Conservation (phyloP, 371 early-diverging fungal species). For the Saksenaea vasiformis region DNA sequence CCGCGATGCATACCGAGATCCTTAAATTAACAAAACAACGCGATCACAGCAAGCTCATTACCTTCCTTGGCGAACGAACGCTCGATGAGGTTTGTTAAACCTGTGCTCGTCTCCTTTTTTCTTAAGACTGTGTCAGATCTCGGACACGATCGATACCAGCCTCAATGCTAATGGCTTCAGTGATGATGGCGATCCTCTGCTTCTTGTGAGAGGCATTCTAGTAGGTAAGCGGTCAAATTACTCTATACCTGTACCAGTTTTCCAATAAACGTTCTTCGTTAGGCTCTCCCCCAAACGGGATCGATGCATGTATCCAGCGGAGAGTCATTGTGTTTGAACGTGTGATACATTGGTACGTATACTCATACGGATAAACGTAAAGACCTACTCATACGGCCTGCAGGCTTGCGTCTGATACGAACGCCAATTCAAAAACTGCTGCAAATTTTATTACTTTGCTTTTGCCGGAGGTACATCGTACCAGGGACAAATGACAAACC, state of each 20-base stretch:
- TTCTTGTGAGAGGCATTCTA: slow-evolving; percentile 44
- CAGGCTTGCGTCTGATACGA: slow-evolving; percentile 6
- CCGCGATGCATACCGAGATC: not conserved
- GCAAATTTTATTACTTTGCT: slow-evolving; percentile 32
- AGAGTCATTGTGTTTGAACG: slow-evolving; percentile 35
- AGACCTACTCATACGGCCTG: not conserved
- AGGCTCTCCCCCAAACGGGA: slow-evolving; percentile 46
- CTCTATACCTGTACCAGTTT: not conserved
- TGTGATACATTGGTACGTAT: slow-evolving; percentile 39
- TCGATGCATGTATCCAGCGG: slow-evolving; percentile 21
- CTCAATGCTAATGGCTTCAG: slow-evolving; percentile 12
- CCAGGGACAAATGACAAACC: not conserved
- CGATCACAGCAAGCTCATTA: not conserved
- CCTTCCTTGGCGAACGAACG: not conserved
- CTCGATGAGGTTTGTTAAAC: slow-evolving; percentile 2
- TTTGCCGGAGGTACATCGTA: slow-evolving; percentile 33
- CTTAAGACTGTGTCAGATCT: slow-evolving; percentile 19
- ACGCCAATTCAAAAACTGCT: slow-evolving; percentile 18
- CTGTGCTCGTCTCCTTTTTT: not conserved
- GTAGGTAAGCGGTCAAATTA: slow-evolving; percentile 28
- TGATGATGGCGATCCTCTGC: slow-evolving; percentile 41
- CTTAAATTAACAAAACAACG: slow-evolving; percentile 11
- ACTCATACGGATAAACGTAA: not conserved
- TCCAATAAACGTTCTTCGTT: not conserved
- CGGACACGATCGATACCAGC: slow-evolving; percentile 9